Conservation (phyloP, 352 stramenopile genomes). For the Salisapilia sapeloensis region DNA sequence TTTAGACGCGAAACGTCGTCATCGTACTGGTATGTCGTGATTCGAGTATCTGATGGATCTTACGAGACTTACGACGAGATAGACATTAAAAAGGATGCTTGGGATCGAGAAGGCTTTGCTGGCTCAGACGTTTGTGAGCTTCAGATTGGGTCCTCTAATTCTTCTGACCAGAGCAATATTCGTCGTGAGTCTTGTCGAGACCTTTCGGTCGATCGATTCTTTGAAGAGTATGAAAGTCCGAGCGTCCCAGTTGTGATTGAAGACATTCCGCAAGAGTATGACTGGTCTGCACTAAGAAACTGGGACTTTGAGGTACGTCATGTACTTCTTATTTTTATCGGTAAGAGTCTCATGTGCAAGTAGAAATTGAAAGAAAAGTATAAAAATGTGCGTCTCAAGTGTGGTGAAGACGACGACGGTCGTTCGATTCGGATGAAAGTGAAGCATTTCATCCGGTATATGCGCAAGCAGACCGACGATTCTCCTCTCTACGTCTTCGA, state of each 20-base stretch:
- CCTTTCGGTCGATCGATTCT: constrained; percentile 65
- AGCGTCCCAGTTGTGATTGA: constrained; percentile 66
- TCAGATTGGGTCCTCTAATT: constrained; percentile 41
- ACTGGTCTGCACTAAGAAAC: constrained; percentile 43
- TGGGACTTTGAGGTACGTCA: constrained; percentile 48
- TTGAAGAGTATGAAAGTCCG: constrained; percentile 67
- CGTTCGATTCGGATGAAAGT: constrained; percentile 68
- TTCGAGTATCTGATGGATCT: neutral
- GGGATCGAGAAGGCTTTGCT: constrained; percentile 64
- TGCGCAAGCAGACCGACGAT: constrained; percentile 68
- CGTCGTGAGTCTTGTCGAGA: constrained; percentile 58
- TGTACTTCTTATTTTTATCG: neutral
- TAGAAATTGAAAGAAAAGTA: constrained; percentile 55
- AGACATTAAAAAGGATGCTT: constrained; percentile 54
- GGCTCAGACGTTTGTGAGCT: constrained; percentile 68
- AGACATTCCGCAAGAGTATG: constrained; percentile 61
- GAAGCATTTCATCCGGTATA: constrained; percentile 66
- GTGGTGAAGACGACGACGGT: constrained; percentile 63
- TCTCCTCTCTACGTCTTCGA: constrained; percentile 96
- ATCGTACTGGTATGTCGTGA: constrained; percentile 33
- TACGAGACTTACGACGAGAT: constrained; percentile 1
- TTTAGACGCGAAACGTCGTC: constrained; percentile 40
- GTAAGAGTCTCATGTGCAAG: neutral
- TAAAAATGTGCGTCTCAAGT: constrained; percentile 62
- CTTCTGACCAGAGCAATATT: too few relatives aligned